A percentile compares a stretch with the other conserved stretches of the same genome.
phyloP scores from a whole-genome alignment of 257 asterid genomes.

The Primulina tabacum region DNA sequence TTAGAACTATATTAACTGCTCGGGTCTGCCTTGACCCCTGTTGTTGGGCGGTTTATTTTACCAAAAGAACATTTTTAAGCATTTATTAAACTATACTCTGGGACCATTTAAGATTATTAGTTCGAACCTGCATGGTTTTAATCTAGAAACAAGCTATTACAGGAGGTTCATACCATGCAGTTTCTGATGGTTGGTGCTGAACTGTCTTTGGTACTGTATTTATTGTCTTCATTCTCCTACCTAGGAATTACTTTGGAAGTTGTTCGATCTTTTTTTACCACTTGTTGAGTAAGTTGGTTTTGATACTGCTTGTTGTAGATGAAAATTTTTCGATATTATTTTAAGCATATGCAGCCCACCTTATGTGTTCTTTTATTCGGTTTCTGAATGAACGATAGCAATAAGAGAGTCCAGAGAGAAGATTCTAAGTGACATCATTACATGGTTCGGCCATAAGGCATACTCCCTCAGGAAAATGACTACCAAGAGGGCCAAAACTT shows the following conservation, averaged over 20 bases:
- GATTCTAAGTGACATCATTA: not conserved
- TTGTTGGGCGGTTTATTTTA: no score
- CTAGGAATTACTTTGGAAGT: no score
- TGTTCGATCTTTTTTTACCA: not conserved
- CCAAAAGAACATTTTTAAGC: no score
- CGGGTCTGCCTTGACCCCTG: not conserved
- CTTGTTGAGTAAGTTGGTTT: no score
- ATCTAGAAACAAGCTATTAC: constrained; percentile 13
- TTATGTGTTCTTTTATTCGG: not conserved
- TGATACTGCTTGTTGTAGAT: not conserved
- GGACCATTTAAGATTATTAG: not conserved
- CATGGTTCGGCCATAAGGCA: not conserved
- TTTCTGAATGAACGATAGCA: not conserved
- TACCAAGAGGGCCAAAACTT: no score
- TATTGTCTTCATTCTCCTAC: no score
- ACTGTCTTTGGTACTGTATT: not conserved
- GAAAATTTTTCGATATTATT: not conserved
- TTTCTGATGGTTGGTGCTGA: not conserved
- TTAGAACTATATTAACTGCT: not conserved
- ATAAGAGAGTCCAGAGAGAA: no score
- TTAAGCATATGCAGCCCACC: no score
- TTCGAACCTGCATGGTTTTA: not conserved
- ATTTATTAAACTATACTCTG: not conserved
- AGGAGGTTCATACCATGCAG: not conserved
- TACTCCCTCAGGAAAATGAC: no score